Evolutionary conservation across 306 rosid species (phyloP), one percentile per base, ranked within the genome.

Genomic region (Carpinus viminea): DNA sequence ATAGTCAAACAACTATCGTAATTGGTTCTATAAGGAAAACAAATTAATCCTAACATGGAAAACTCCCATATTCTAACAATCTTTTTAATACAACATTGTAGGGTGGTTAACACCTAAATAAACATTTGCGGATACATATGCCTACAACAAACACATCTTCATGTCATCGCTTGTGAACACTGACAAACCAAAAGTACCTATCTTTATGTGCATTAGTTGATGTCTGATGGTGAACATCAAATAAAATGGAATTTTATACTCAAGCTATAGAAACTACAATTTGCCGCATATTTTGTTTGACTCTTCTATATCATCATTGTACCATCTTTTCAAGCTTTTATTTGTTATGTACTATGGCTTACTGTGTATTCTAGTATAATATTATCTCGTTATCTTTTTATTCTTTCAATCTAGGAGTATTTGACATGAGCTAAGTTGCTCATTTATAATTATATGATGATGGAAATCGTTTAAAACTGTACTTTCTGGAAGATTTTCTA

Each of bases 371-470:
- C 71, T 66, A 36, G 12, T 18, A 15, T 18, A 66, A 9, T 36
- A 31, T 66, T 18, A 8, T 10, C 17, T 36, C 48, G 8, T 38
- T 38, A 18, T 8, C 13, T 38, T 66, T 66, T 36, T 36, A 17
- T 66, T 66, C 26, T 66, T 66, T 41, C 17, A n/a, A 41, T 41
- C 72, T 38, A 41, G 8, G 51, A 68, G 47, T 41, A 10, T 62
- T 28, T 31, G 11, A 62, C 69, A 31, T 31, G n/a, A 62, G 69
- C 45, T 62, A 62, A 62, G 43, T 62, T 31, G n/a, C 69, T 62
- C 69, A 31, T 62, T 5, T 62, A 31, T 31, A 62, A 12, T 62
- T 31, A 11, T 31, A 15, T 31, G 69, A 45, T 15, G n/a, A 62
- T 62, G 20, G 9, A 31, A 62, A 4, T 62, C 31, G 45, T 20